These are phyloP conservation scores for Phaeoacremonium minimum DNA, from an alignment of 2,329 filamentous ascomycete species.

Conservation along the genomic window DNA sequence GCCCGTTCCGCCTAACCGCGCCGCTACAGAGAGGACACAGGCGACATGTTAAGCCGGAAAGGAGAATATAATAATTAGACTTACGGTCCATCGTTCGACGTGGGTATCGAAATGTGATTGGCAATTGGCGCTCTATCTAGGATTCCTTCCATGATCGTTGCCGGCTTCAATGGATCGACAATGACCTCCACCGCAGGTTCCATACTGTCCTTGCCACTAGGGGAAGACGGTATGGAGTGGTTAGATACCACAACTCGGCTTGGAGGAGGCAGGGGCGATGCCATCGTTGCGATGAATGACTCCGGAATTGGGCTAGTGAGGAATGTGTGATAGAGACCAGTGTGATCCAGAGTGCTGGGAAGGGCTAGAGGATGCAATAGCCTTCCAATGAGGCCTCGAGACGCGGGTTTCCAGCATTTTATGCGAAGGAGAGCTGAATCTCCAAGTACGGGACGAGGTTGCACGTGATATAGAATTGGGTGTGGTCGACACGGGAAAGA, in stretches of 20 bases:
- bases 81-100: constrained; percentile 12
- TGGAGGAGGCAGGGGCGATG: constrained; percentile 1
- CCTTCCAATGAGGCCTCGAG: no score
- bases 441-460: no score
- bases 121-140: constrained; percentile 3
- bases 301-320: no score
- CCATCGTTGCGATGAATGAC: no score
- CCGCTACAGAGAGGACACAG: constrained; percentile 2
- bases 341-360: no score
- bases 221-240: background rate
- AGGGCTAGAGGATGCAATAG: no score
- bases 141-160: background rate
- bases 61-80: constrained; percentile 15
- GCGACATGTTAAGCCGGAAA: no score
- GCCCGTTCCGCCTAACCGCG: constrained; percentile 11
- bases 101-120: constrained; percentile 3
- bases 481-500: no score
- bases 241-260: constrained; percentile 3
- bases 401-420: no score
- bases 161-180: constrained; percentile 2
- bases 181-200: constrained; percentile 5
- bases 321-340: no score
- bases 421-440: no score
- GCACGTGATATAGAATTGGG: no score
- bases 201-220: background rate